Percentiles rank a stretch among this genome's conserved stretches.
Conservation (phyloP, 1,139 yeast genomes). For the Pichia norvegensis region DNA sequence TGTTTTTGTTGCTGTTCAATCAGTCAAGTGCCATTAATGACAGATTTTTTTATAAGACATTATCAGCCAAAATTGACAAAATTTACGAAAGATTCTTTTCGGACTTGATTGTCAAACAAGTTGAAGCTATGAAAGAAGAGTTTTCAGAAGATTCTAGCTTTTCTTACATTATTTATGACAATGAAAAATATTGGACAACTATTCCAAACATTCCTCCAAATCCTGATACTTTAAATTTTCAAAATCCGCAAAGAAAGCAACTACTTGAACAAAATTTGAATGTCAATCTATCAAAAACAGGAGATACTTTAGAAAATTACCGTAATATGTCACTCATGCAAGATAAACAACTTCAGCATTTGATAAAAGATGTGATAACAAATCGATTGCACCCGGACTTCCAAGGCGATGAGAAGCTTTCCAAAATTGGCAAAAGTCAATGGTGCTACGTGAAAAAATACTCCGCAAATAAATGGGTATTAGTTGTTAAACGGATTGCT, state of each 20-base stretch:
- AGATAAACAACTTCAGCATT: constrained; percentile 9
- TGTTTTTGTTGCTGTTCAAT: constrained; percentile 19
- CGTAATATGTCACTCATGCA: constrained; percentile 7
- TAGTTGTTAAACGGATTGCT: constrained; percentile 18
- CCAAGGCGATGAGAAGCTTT: constrained; percentile 16
- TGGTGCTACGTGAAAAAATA: constrained; percentile 21
- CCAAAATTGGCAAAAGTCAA: constrained; percentile 22
- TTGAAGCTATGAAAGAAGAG: constrained; percentile 18
- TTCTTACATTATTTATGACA: constrained; percentile 9
- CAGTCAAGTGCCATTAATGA: constrained; percentile 6
- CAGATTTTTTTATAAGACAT: constrained; percentile 14
- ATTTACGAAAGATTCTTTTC: constrained; percentile 24
- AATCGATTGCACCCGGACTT: constrained; percentile 2
- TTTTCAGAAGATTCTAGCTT: constrained; percentile 6
- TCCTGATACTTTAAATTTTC: constrained; percentile 6
- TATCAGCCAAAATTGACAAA: constrained; percentile 34
- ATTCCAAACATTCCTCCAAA: constrained; percentile 11
- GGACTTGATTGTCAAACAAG: constrained; percentile 22
- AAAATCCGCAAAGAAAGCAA: constrained; percentile 6
- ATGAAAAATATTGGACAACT: constrained; percentile 10
- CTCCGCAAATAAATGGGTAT: constrained; percentile 12
- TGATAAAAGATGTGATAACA: background rate
- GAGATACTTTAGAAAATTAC: background rate
- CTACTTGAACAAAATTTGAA: constrained; percentile 6
- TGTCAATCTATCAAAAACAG: background rate